Conservation (phyloP, 2,329 filamentous ascomycete genomes). For the Ophiostoma tasmaniense region DNA sequence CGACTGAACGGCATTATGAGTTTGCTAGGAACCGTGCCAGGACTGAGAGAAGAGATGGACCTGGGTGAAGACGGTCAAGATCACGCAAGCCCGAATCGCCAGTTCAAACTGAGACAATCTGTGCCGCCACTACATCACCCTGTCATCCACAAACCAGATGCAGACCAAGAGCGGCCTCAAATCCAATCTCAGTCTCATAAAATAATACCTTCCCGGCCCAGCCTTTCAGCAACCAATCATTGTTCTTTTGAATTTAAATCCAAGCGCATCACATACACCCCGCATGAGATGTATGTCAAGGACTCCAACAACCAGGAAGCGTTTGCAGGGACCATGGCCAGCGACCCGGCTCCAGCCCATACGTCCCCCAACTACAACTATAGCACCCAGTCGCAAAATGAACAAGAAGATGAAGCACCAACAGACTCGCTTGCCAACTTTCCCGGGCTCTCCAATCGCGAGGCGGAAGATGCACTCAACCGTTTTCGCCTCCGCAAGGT, state of each 20-base stretch:
- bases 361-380: not conserved
- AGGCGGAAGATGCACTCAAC: slow-evolving; percentile 10
- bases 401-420: not conserved
- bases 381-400: not conserved
- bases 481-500: slow-evolving; percentile 20
- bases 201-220: not conserved
- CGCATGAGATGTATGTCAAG: slow-evolving; percentile 5
- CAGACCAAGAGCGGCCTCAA: not conserved
- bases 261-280: slow-evolving; percentile 7
- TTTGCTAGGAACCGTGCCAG: slow-evolving; percentile 4
- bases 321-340: not conserved
- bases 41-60: not conserved
- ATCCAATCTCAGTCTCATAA: not conserved
- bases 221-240: not conserved
- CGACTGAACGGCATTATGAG: slow-evolving; percentile 15
- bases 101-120: not conserved
- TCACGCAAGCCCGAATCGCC: not conserved
- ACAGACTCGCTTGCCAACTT: not conserved
- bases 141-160: not conserved
- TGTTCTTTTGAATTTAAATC: not conserved
- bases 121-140: not conserved
- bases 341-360: not conserved
- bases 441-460: not conserved
- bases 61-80: not conserved
- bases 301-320: not conserved